Base-by-base conservation (phyloP, 202 grass and related monocot genomes). In the Carex sylvatica region DNA sequence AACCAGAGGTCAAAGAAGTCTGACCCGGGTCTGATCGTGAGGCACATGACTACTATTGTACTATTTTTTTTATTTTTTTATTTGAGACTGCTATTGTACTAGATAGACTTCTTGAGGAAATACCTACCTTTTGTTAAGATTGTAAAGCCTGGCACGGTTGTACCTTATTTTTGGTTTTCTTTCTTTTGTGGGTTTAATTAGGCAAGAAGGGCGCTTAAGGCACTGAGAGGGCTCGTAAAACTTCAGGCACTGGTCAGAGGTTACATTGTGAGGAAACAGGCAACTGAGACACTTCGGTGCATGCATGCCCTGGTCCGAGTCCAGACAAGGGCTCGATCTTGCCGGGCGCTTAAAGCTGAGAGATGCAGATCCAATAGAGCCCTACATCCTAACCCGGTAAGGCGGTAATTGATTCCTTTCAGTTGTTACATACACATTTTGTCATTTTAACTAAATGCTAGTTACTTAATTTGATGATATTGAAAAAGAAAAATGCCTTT, bases 171-270 rank as follows among this genome's bases (percentile, higher is more conserved):
- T 40, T 40, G 6, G 38, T 40, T 40, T 40, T 40, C 38, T 40
- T 40, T 40, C 38, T 40, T 40, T 40, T 40, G 38, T 40, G 38
- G 38, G 38, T 40, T 62, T 60, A 6, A 69, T 65, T 67, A 91
- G 89, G 86, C 89, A 24, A 88, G 89, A 82, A 83, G 80, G 62
- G 89, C 89, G 44, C 74, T 88, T 61, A 91, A 76, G 65, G 89
- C 89, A 11, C 83, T 91, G 58, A 85, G 69, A 64, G 86, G 89
- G 9, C 80, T 91, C 51, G 89, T 91, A 58, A 91, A 91, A 76
- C 72, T 91, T n/a, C 89, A 91, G 74, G 86, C 89, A 9, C 30
- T 91, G 59, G 89, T 86, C 44, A 85, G 89, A 68, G 89, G 89
- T 70, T 79, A 84, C 80, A 88, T 91, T 49, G 86, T 91, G 11